Evolutionary conservation across 192 early-diverging fungal species (phyloP).

Genomic region (Mortierella hygrophila): DNA sequence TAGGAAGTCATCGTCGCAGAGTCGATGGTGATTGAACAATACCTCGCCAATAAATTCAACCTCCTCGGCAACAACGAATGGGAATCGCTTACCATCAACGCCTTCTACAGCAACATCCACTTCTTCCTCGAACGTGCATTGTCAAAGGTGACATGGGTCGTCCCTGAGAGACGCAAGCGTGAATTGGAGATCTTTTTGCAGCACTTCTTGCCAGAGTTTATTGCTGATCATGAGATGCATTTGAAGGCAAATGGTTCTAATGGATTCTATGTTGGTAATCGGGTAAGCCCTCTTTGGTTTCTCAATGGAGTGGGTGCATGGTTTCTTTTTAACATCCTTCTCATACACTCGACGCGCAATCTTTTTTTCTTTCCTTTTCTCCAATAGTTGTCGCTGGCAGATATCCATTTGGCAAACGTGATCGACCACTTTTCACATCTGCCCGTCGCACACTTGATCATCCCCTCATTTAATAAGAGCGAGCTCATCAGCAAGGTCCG

Average conservation of each 20-base stretch:
- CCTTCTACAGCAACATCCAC: conserved; percentile 34
- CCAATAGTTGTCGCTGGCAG: conserved; percentile 26
- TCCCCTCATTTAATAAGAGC: conserved; percentile 22
- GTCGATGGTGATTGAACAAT: conserved; percentile 39
- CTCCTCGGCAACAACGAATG: conserved; percentile 46
- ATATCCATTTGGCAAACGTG: conserved; percentile 31
- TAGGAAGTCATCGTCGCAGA: conserved; percentile 32
- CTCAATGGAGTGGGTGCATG: no score
- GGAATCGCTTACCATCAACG: conserved; percentile 34
- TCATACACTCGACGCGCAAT: not conserved
- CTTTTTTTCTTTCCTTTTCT: not conserved
- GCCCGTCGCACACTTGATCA: conserved; percentile 6
- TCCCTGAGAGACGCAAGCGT: conserved; percentile 29
- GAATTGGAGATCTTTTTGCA: conserved; percentile 23
- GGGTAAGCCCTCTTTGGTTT: not conserved
- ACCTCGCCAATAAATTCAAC: conserved; percentile 32
- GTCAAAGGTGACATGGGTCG: conserved; percentile 35
- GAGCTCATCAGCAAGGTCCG: conserved; percentile 24
- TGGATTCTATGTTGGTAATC: conserved; percentile 33
- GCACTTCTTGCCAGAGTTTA: conserved; percentile 23
- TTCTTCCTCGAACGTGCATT: conserved; percentile 40
- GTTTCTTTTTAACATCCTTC: not conserved
- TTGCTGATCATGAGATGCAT: conserved; percentile 45
- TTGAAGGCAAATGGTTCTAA: conserved; percentile 38
- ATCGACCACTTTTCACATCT: conserved; percentile 40